phyloP scores from a whole-genome alignment of 2,329 filamentous ascomycete genomes.

The Venturia asperata region DNA sequence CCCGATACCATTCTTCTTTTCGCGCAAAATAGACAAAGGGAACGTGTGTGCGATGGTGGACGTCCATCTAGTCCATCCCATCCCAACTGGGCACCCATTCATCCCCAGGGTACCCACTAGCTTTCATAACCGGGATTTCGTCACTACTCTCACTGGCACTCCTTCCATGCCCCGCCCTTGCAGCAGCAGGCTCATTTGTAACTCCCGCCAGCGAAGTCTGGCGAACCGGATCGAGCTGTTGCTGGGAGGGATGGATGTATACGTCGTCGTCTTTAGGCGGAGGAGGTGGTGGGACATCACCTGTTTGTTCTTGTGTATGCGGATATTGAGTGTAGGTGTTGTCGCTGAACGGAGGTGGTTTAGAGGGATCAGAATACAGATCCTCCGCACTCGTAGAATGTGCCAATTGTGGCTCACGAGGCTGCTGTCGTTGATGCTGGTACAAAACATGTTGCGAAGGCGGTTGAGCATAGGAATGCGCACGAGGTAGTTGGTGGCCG shows the following conservation, averaged over 20 bases:
- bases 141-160: constrained; percentile 14
- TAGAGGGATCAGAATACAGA: neutral
- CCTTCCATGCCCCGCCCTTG: neutral
- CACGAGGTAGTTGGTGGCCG: neutral
- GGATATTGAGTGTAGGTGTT: neutral
- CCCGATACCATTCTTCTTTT: neutral
- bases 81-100: constrained; percentile 21
- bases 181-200: neutral
- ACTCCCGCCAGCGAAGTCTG: neutral
- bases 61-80: neutral
- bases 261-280: neutral
- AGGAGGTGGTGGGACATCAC: neutral
- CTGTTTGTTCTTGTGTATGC: neutral
- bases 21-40: neutral
- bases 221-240: neutral
- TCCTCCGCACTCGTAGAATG: neutral
- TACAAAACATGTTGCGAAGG: constrained; percentile 1
- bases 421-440: neutral
- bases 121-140: constrained; percentile 20
- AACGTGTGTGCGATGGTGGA: neutral
- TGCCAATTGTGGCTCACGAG: neutral
- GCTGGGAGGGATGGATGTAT: neutral
- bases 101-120: constrained; percentile 21
- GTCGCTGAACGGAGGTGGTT: neutral
- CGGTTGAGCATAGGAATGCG: neutral